Percentiles rank a stretch among this genome's conserved stretches.
phyloP scores from a whole-genome alignment of 371 early-diverging fungal genomes.

The Sporodiniella umbellata region DNA sequence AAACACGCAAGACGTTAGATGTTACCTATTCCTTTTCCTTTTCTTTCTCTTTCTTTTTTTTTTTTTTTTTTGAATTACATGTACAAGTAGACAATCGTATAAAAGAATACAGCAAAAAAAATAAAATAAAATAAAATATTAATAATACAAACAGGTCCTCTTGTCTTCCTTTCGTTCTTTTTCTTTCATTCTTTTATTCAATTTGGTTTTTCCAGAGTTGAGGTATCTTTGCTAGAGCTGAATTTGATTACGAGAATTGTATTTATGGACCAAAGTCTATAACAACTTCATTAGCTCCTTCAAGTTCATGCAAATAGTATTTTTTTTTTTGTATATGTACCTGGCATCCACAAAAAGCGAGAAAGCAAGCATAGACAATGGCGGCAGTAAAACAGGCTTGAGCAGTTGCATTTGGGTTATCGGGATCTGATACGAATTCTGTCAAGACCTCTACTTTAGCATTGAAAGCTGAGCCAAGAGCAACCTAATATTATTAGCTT shows the following conservation, averaged over 20 bases:
- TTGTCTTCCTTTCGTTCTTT: constrained; percentile 55
- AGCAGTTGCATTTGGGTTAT: constrained; percentile 62
- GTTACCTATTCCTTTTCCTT: constrained; percentile 71
- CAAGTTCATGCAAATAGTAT: not conserved
- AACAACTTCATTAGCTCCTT: not conserved
- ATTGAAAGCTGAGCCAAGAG: constrained; percentile 62
- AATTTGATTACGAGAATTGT: constrained; percentile 48
- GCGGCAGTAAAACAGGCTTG: constrained; percentile 67
- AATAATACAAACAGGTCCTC: constrained; percentile 69
- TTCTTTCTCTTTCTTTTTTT: too few species aligned
- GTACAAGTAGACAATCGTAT: constrained; percentile 92
- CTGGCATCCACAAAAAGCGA: constrained; percentile 68
- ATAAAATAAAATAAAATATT: constrained; percentile 54
- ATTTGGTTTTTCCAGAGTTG: constrained; percentile 31
- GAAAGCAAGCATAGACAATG: constrained; percentile 65
- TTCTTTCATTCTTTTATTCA: not conserved
- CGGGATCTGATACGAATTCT: constrained; percentile 59
- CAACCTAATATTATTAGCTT: constrained; percentile 26
- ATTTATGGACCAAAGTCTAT: constrained; percentile 46
- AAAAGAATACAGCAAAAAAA: constrained; percentile 87
- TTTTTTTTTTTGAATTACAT: constrained; percentile 32
- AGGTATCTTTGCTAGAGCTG: constrained; percentile 29
- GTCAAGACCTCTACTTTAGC: constrained; percentile 63
- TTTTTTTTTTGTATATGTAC: constrained; percentile 21
- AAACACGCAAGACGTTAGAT: constrained; percentile 84